These are phyloP conservation scores for Plasmodium coatneyi DNA, from an alignment of 169 alveolate genomes.

Conservation along the genomic window DNA sequence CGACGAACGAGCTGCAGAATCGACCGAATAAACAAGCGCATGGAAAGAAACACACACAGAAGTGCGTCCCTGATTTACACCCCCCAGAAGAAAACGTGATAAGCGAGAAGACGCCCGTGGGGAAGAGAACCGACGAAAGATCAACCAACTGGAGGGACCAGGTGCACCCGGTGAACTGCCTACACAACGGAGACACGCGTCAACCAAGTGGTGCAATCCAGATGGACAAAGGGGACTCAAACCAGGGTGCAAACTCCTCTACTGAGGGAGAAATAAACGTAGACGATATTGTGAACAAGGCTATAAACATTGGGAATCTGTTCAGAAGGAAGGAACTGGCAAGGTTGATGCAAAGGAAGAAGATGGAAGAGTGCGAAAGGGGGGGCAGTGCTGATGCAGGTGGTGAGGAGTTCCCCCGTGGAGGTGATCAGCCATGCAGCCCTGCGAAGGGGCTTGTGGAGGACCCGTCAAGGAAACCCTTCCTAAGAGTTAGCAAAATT, in stretches of 20 bases:
- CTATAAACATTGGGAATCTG: slow-evolving; percentile 45
- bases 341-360: slow-evolving; percentile 11
- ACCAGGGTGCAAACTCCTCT: background rate
- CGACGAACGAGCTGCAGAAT: background rate
- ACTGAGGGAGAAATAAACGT: slow-evolving; percentile 6
- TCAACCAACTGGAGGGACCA: background rate
- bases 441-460: background rate
- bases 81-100: background rate
- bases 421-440: background rate
- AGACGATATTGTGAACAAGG: slow-evolving; percentile 30
- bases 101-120: background rate
- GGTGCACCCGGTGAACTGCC: background rate
- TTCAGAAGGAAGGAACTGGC: slow-evolving; percentile 10
- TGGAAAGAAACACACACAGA: background rate
- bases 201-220: background rate
- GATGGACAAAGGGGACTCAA: background rate
- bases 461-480: background rate
- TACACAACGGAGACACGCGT: background rate
- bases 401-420: background rate
- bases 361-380: background rate
- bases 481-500: background rate
- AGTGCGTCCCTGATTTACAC: background rate
- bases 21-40: background rate
- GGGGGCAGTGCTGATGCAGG: background rate
- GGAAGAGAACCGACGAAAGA: background rate